These are phyloP conservation scores for Escovopsis sp. DNA, from an alignment of 2,329 filamentous ascomycete species.

Conservation along the genomic window DNA sequence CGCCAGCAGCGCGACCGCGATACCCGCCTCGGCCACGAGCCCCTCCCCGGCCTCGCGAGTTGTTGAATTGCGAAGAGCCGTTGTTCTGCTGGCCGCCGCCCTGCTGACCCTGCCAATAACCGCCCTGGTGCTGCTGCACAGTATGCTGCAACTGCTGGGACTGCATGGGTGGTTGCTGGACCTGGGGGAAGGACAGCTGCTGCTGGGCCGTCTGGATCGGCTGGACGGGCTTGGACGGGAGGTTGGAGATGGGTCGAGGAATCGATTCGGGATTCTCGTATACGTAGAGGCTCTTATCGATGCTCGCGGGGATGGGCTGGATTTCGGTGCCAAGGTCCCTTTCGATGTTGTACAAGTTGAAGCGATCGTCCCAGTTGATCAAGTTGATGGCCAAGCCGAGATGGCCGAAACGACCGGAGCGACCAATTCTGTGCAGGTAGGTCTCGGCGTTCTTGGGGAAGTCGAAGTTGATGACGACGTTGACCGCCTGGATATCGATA, in stretches of 20 bases:
- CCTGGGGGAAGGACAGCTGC: constrained; percentile 6
- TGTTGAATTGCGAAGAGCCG: constrained; percentile 17
- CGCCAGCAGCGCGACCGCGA: constrained; percentile 16
- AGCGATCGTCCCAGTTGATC: constrained; percentile 98
- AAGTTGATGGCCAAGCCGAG: constrained; percentile 95
- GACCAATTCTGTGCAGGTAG: constrained; percentile 94
- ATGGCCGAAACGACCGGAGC: constrained; percentile 92
- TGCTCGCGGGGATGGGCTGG: constrained; percentile 81
- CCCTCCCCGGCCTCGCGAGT: constrained; percentile 22
- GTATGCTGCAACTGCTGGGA: constrained; percentile 13
- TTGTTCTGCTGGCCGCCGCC: constrained; percentile 17
- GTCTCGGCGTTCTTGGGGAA: constrained; percentile 99
- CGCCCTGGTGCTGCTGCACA: constrained; percentile 14
- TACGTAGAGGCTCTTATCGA: constrained; percentile 96
- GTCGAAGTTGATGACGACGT: constrained; percentile 99
- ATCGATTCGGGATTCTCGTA: constrained; percentile 95
- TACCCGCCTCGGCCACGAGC: constrained; percentile 24
- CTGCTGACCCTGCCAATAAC: constrained; percentile 27
- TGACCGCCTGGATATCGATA: constrained; percentile 98
- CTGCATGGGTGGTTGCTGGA: constrained; percentile 18
- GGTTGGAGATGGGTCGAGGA: constrained; percentile 57
- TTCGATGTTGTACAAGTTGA: constrained; percentile 98
- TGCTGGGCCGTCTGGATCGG: constrained; percentile 11
- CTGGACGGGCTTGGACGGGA: constrained; percentile 19
- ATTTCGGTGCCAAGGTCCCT: constrained; percentile 96